Evolutionary conservation across 2,329 filamentous ascomycete species (phyloP).

Genomic region (Cyphellophora attinorum): DNA sequence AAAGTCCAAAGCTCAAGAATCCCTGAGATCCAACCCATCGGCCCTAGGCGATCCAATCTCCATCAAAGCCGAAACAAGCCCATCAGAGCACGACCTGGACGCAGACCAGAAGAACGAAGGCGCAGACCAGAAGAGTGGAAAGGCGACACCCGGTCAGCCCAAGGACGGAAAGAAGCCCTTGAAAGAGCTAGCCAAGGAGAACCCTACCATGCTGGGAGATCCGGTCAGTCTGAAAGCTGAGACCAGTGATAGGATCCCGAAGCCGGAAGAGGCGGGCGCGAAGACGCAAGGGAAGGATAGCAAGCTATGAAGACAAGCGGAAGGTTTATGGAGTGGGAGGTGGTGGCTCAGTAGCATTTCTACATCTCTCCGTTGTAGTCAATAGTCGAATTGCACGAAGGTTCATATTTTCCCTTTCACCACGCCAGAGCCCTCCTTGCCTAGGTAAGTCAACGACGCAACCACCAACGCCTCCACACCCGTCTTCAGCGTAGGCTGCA

Average conservation of each 20-base stretch:
- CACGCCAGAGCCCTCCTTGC: too few relatives aligned
- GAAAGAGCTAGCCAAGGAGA: conserved; percentile 15
- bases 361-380: too few relatives aligned
- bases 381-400: too few relatives aligned
- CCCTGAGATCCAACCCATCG: conserved; percentile 9
- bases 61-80: conserved; percentile 11
- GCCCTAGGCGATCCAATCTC: conserved; percentile 15
- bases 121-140: background rate
- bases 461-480: conserved; percentile 44
- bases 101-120: conserved; percentile 3
- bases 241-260: conserved; percentile 21
- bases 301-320: too few relatives aligned
- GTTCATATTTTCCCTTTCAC: too few relatives aligned
- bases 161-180: conserved; percentile 3
- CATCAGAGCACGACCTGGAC: conserved; percentile 9
- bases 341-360: too few relatives aligned
- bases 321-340: too few relatives aligned
- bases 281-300: conserved; percentile 7
- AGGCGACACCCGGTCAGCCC: background rate
- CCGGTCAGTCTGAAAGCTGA: conserved; percentile 32
- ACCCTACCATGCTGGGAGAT: conserved; percentile 31
- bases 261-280: conserved; percentile 16
- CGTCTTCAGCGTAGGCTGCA: conserved; percentile 47
- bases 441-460: conserved; percentile 40
- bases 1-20: conserved; percentile 4